Evolutionary conservation across 305 asterid species (phyloP).

Genomic region (Ajuga reptans): DNA sequence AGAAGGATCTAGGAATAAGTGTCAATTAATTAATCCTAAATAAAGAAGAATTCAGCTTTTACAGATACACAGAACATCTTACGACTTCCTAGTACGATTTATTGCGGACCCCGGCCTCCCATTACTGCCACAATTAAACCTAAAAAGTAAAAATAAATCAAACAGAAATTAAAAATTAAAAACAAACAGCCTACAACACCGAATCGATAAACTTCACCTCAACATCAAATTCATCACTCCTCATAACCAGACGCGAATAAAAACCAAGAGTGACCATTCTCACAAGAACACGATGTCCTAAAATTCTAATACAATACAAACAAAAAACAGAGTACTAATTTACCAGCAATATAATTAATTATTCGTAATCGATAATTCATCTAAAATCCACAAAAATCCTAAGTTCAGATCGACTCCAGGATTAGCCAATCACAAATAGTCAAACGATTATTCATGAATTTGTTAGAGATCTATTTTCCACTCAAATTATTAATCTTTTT

Average conservation of each 20-base stretch:
- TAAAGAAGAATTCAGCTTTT: neutral
- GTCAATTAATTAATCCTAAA: constrained; percentile 12
- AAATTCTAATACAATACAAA: neutral
- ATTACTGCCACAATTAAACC: constrained; percentile 19
- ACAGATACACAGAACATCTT: neutral
- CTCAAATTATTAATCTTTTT: constrained; percentile 17
- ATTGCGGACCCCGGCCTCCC: constrained; percentile 22
- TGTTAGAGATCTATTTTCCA: constrained; percentile 35
- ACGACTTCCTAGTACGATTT: neutral
- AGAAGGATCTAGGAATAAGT: neutral
- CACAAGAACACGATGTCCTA: constrained; percentile 2
- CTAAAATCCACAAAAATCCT: constrained; percentile 3
- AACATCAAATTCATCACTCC: constrained; percentile 26
- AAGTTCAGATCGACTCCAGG: constrained; percentile 37
- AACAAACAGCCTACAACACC: neutral
- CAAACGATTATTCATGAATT: constrained; percentile 26
- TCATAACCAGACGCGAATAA: neutral
- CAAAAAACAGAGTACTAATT: neutral
- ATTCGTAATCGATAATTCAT: constrained; percentile 16
- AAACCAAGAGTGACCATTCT: neutral
- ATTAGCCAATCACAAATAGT: constrained; percentile 34
- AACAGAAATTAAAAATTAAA: too few relatives aligned
- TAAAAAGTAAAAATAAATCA: neutral
- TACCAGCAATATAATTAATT: constrained; percentile 9
- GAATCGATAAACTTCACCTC: constrained; percentile 18